These are phyloP conservation scores for Poa pratensis DNA, from an alignment of 176 grass and related monocot species.

Conservation along the genomic window DNA sequence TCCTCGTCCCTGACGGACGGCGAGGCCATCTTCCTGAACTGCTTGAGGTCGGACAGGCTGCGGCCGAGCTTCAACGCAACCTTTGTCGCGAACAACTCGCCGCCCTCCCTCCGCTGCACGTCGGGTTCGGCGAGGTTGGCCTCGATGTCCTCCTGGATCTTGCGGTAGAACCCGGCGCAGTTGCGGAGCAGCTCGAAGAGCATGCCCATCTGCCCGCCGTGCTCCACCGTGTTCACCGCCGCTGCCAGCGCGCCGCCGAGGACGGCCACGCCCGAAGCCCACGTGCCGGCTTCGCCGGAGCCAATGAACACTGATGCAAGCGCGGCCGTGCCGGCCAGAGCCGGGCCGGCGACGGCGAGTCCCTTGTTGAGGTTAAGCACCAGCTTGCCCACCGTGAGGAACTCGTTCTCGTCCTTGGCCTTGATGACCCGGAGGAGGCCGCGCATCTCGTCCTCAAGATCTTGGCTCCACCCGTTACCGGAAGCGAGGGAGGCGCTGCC, in stretches of 20 bases:
- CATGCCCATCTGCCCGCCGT: constrained; percentile 65
- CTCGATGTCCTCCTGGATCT: constrained; percentile 63
- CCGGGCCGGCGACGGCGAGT: constrained; percentile 45
- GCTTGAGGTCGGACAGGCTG: constrained; percentile 38
- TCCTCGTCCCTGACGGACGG: constrained; percentile 39
- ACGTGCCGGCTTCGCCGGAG: background rate
- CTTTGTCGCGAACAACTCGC: constrained; percentile 62
- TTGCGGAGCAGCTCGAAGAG: constrained; percentile 66
- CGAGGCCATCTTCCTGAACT: constrained; percentile 50
- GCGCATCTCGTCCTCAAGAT: constrained; percentile 62
- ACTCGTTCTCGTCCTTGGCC: constrained; percentile 55
- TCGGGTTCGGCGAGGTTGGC: constrained; percentile 41
- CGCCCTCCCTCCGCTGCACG: constrained; percentile 53
- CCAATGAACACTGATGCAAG: constrained; percentile 42
- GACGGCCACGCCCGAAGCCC: constrained; percentile 2
- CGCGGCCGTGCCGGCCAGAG: constrained; percentile 41
- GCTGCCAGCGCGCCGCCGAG: constrained; percentile 46
- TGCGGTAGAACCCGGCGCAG: constrained; percentile 45
- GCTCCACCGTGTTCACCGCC: constrained; percentile 55
- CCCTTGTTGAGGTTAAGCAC: constrained; percentile 31
- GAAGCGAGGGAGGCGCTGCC: background rate
- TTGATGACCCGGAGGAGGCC: constrained; percentile 49
- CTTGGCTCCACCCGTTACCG: constrained; percentile 58
- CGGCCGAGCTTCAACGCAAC: constrained; percentile 38
- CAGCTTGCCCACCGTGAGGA: constrained; percentile 28